A percentile compares a stretch with the other conserved stretches of the same genome.
Conservation (phyloP, 495 filamentous ascomycete species). For the Hyaloscypha finlandica region DNA sequence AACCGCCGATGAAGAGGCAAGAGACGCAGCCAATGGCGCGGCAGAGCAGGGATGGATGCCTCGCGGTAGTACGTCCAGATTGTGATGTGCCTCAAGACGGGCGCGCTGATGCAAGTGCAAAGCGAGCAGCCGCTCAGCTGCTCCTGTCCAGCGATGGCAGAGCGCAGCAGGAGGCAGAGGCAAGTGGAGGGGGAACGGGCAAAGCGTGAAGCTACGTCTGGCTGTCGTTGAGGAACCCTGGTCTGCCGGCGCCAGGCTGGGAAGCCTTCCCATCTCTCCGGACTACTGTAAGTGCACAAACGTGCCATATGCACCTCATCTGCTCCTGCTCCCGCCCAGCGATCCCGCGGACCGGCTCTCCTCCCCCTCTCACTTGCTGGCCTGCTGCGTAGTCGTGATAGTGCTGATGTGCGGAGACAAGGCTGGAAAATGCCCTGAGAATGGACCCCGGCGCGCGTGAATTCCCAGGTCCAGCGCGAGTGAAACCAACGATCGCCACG, state of each 20-base stretch:
- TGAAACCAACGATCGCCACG: background rate
- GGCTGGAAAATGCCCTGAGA: background rate
- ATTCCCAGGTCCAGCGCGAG: background rate
- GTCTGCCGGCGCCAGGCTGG: conserved; percentile 27
- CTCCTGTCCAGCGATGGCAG: background rate
- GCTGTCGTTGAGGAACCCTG: conserved; percentile 12
- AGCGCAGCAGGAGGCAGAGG: background rate
- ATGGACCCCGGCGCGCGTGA: background rate
- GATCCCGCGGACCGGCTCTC: background rate
- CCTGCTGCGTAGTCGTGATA: background rate
- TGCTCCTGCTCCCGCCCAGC: background rate
- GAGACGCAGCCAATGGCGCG: conserved; percentile 26
- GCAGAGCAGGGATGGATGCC: conserved; percentile 24
- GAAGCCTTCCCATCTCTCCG: conserved; percentile 27
- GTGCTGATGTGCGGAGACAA: background rate
- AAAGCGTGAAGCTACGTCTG: background rate
- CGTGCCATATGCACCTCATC: conserved; percentile 24
- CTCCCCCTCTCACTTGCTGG: background rate
- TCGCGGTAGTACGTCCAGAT: conserved; percentile 32
- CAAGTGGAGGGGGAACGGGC: background rate
- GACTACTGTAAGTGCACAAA: conserved; percentile 3
- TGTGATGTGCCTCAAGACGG: conserved; percentile 31
- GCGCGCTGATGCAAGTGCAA: conserved; percentile 28
- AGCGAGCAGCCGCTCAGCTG: conserved; percentile 35
- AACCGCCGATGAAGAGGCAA: conserved; percentile 27